Evolutionary conservation across 192 early-diverging fungal species (phyloP), one percentile per base, ranked within the genome.

Genomic region (Paraglomus occultum): DNA sequence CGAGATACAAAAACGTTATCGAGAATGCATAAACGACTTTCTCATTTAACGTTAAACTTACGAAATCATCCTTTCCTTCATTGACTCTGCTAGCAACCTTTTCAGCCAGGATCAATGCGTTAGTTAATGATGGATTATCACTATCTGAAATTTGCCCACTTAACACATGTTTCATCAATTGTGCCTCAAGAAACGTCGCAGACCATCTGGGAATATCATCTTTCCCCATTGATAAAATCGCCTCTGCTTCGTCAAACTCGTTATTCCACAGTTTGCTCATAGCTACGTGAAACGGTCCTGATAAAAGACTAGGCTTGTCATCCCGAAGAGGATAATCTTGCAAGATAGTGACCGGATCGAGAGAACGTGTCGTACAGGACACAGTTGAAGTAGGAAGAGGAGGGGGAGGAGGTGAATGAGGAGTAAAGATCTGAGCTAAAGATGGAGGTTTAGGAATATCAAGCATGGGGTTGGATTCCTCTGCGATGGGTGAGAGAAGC

Each of bases 111-210:
- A 72, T 55, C 0, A 79, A 62, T 3, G 78, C 49, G 17, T 76
- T 75, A 44, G 53, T 74, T 52, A 79, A 74, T 14, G 76, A 74
- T 44, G 72, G 73, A 54, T 76, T 12, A 40, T 66, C 72, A n/a
- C 72, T 65, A 39, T 79, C 78, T 12, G 66, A 71, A 11, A 66
- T 43, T 45, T 79, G 78, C 0, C 78, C 78, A 11, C 71, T 76
- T 45, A 79, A 74, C 38, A 79, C 51, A 47, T 79, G 72, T 12
- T 75, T 72, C 3, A 76, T 65, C 48, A 79, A 74, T 47, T 79
- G 74, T 10, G 76, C 69, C 72, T 79, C 78, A 12, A 72, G 74
- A 17, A 70, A 46, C n/a, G 78, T 68, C 42, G 76, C 72, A 50
- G 64, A 71, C 78, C 78, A 79, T 44, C 78, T 72, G 12, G 78